Conservation (phyloP, 208 protist species). For the Naegleria gruberi region DNA sequence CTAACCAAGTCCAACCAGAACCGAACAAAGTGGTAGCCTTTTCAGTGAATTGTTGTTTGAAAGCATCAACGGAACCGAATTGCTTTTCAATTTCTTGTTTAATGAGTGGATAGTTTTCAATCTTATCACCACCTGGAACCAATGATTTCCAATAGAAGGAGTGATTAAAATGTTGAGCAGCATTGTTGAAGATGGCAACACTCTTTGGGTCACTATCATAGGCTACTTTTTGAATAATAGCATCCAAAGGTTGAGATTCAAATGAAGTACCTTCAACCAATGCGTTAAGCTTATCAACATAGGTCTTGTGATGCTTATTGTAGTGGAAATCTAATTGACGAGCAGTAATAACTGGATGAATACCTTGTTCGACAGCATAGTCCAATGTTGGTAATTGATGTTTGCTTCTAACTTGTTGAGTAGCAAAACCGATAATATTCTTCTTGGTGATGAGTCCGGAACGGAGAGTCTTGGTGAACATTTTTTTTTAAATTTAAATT, state of each 20-base stretch:
- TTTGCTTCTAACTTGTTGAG: not conserved
- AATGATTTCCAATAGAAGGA: slow-evolving; percentile 78
- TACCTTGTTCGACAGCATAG: slow-evolving; percentile 75
- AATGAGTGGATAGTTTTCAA: slow-evolving; percentile 48
- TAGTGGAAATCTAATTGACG: slow-evolving; percentile 78
- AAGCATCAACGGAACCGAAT: slow-evolving; percentile 67
- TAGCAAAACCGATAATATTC: no score
- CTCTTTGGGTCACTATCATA: slow-evolving; percentile 40
- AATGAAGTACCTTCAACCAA: slow-evolving; percentile 69
- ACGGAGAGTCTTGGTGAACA: no score
- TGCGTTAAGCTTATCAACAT: slow-evolving; percentile 76
- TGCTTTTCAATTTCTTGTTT: slow-evolving; percentile 55
- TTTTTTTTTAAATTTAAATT: no score
- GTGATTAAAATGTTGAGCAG: slow-evolving; percentile 84
- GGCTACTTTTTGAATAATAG: slow-evolving; percentile 57
- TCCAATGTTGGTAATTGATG: slow-evolving; percentile 62
- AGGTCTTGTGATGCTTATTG: slow-evolving; percentile 68
- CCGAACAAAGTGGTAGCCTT: slow-evolving; percentile 68
- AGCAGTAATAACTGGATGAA: slow-evolving; percentile 67
- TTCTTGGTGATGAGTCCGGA: no score
- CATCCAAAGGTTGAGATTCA: slow-evolving; percentile 66
- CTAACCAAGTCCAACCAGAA: slow-evolving; percentile 76
- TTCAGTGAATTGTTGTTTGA: slow-evolving; percentile 62
- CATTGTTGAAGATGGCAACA: slow-evolving; percentile 69
- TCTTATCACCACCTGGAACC: slow-evolving; percentile 71